Percentiles rank a stretch among this genome's conserved stretches.
Evolutionary conservation across 192 early-diverging fungal genomes (phyloP).

Genomic region (Umbelopsis sp.): DNA sequence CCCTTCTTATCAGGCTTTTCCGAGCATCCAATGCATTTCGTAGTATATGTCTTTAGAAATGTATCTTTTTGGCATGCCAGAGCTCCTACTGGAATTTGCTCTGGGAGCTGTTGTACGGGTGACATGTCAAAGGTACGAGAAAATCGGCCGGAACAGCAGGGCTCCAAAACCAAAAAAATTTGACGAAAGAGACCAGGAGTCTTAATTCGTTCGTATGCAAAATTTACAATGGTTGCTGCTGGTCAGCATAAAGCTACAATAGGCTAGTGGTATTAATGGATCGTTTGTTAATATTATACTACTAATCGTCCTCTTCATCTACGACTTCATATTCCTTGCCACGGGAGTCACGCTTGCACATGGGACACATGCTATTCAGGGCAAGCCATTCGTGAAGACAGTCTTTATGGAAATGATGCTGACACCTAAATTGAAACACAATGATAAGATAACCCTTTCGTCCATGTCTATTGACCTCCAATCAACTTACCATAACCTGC

Average conservation of each 20-base stretch:
- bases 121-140: not conserved
- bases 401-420: constrained; percentile 80
- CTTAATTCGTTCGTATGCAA: too few relatives aligned
- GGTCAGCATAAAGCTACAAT: not conserved
- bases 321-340: constrained; percentile 33
- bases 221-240: too few relatives aligned
- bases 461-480: not conserved
- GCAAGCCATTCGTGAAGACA: constrained; percentile 85
- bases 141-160: too few relatives aligned
- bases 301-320: not conserved
- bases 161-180: too few relatives aligned
- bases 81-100: constrained; percentile 56
- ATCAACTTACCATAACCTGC: constrained; percentile 58
- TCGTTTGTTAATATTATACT: not conserved
- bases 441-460: not conserved
- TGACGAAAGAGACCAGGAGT: too few relatives aligned
- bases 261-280: too few relatives aligned
- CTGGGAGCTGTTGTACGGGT: constrained; percentile 1
- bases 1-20: constrained; percentile 53
- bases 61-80: constrained; percentile 64
- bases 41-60: constrained; percentile 46
- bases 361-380: constrained; percentile 72
- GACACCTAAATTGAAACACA: constrained; percentile 36
- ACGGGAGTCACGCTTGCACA: constrained; percentile 67
- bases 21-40: constrained; percentile 54